Base-by-base conservation (phyloP, 1,284 basidiomycete genomes). In the Mrakiaceae sp. region DNA sequence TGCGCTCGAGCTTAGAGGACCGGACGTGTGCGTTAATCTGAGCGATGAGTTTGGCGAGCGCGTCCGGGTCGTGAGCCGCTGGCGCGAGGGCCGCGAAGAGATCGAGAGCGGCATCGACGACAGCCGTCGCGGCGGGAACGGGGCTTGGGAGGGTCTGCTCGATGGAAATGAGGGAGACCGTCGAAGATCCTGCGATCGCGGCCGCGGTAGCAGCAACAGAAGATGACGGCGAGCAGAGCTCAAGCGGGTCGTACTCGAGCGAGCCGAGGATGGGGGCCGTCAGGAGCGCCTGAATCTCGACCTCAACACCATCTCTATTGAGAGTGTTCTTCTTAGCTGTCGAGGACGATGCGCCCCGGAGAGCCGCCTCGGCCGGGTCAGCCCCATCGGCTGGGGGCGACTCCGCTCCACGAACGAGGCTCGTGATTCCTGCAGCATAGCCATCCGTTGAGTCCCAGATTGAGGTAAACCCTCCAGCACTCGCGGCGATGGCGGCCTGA, bases 351-450 rank as follows among this genome's bases (percentile, higher is more conserved):
- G 27, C 27, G 27, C 27, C 27, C 27, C 27, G 27, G 27, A 27
- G 27, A 27, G 68, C 70, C 52, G 70, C 71, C 46, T 46, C 54
- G 16, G 10, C 59, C 39, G 47, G 53, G 12, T 64, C 57, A 27
- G 27, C 27, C 16, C 63, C 58, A 2, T 63, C 63, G 14, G 46
- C 43, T 27, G 27, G 27, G 4, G 63, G 60, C 8, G 64, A 65
- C 67, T 76, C 74, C 5, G 74, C 73, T 2, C 77, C 78, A 4
- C 68, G 67, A 43, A 79, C 70, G 40, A 88, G 77, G 61, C 84
- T 89, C 1, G 91, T 92, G 9, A 98, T 84, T 3, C 95, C 96
- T 76, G 90, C 95, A 0, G 87, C 93, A 74, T 93, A 95, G 0
- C 91, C 90, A 73, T 98, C 95, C 0, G 82, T 79, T 64, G 84